A percentile compares a stretch with the other conserved stretches of the same genome.
Conservation (phyloP, 2,329 filamentous ascomycete genomes). For the Bipolaris victoriae region DNA sequence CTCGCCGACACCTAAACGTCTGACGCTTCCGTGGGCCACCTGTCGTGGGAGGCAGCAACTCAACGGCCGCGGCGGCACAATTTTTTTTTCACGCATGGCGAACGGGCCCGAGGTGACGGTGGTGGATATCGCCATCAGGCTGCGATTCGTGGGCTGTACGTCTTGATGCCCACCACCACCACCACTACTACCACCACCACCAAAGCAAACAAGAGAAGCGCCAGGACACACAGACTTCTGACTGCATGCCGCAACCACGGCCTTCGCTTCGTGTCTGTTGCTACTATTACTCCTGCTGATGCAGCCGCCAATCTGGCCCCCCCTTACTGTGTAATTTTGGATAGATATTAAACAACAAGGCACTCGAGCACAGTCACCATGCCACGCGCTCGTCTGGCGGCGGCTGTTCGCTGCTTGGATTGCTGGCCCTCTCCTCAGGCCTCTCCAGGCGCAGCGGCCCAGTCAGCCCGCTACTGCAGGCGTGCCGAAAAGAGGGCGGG, state of each 20-base stretch:
- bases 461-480: conserved; percentile 22
- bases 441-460: conserved; percentile 19
- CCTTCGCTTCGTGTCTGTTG: not conserved
- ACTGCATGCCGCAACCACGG: not conserved
- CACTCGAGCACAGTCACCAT: conserved; percentile 7
- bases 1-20: conserved; percentile 2
- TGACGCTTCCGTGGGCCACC: conserved; percentile 11
- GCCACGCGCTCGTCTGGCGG: conserved; percentile 10
- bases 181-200: conserved; percentile 3
- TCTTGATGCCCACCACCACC: conserved; percentile 1
- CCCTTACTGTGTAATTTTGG: not conserved
- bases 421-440: not conserved
- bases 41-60: conserved; percentile 23
- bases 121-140: conserved; percentile 2
- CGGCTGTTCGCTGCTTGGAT: not conserved
- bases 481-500: conserved; percentile 17
- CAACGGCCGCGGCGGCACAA: conserved; percentile 28
- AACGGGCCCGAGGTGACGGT: conserved; percentile 17
- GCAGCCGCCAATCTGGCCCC: conserved; percentile 27
- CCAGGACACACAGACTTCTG: not conserved
- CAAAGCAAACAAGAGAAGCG: conserved; percentile 5
- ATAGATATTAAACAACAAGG: not conserved
- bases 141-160: conserved; percentile 10
- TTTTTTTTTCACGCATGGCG: conserved; percentile 31
- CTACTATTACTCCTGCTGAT: not conserved